These are phyloP conservation scores for Hypericum androsaemum DNA, from an alignment of 345 rosid genomes.

Conservation along the genomic window DNA sequence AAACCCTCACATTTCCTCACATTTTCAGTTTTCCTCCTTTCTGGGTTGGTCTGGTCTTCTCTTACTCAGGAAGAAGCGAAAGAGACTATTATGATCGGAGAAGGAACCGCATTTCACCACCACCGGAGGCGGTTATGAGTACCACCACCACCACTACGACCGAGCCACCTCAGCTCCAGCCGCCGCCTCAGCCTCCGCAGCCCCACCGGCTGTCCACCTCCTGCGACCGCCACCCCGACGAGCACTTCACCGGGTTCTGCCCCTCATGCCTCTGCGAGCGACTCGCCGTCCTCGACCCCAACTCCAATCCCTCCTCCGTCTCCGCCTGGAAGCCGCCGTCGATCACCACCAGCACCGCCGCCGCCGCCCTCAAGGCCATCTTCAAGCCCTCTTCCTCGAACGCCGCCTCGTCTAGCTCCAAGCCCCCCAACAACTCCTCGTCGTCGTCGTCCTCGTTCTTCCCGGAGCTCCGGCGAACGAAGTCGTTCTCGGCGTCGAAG, in stretches of 20 bases:
- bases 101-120: slow-evolving; percentile 29
- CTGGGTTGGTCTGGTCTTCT: too few relatives aligned
- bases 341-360: slow-evolving; percentile 24
- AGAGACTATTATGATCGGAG: slow-evolving; percentile 45
- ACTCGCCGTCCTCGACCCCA: slow-evolving; percentile 60
- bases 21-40: too few relatives aligned
- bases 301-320: slow-evolving; percentile 27
- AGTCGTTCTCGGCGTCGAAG: slow-evolving; percentile 87
- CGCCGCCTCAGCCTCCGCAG: slow-evolving; percentile 66
- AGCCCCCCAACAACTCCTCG: slow-evolving; percentile 11
- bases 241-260: slow-evolving; percentile 83
- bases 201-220: slow-evolving; percentile 78
- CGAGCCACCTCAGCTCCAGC: slow-evolving; percentile 50
- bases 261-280: slow-evolving; percentile 98
- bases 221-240: slow-evolving; percentile 82
- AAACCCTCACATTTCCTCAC: too few relatives aligned
- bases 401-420: too few relatives aligned
- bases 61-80: too few relatives aligned
- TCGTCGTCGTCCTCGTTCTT: slow-evolving; percentile 30
- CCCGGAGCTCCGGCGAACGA: slow-evolving; percentile 85
- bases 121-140: slow-evolving; percentile 57
- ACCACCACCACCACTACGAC: slow-evolving; percentile 41
- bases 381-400: slow-evolving; percentile 30
- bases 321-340: slow-evolving; percentile 54
- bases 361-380: slow-evolving; percentile 54